A percentile compares a stretch with the other conserved stretches of the same genome.
phyloP scores from a whole-genome alignment of 78 protist genomes.

The Protostelium mycophagum region DNA sequence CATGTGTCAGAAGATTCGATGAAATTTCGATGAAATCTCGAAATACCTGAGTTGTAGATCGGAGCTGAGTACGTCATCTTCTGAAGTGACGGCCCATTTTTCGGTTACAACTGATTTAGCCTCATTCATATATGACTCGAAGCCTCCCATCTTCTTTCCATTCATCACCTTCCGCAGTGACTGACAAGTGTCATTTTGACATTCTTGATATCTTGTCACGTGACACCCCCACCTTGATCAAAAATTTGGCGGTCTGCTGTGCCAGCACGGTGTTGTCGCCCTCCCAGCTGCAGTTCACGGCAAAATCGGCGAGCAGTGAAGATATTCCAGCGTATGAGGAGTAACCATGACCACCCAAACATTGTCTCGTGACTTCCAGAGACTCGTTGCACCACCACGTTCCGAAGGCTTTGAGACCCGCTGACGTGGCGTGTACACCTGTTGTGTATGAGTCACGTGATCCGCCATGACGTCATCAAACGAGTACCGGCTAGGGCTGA shows the following conservation, averaged over 20 bases:
- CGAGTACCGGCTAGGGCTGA: not conserved
- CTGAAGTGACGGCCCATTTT: not conserved
- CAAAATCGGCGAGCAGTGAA: constrained; percentile 15
- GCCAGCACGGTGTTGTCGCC: constrained; percentile 52
- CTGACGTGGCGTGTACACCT: constrained; percentile 44
- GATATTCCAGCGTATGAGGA: constrained; percentile 50
- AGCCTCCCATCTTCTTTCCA: not conserved
- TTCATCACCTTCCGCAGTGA: not conserved
- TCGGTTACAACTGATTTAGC: not conserved
- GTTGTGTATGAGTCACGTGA: too few relatives aligned
- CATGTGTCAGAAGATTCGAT: not conserved
- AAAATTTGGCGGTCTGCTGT: constrained; percentile 45
- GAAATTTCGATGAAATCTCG: not conserved
- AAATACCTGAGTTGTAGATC: not conserved
- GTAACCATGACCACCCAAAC: constrained; percentile 68
- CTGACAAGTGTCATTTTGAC: not conserved
- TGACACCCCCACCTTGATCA: not conserved
- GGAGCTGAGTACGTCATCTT: not conserved
- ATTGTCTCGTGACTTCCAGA: constrained; percentile 34
- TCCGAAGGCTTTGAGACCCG: constrained; percentile 50
- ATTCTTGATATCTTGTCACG: not conserved
- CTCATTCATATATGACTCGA: not conserved
- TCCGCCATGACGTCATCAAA: too few relatives aligned
- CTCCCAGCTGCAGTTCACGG: constrained; percentile 38
- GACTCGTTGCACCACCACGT: constrained; percentile 7